These are phyloP conservation scores for Rutstroemia sp. DNA, from an alignment of 2,329 filamentous ascomycete genomes.

Conservation along the genomic window DNA sequence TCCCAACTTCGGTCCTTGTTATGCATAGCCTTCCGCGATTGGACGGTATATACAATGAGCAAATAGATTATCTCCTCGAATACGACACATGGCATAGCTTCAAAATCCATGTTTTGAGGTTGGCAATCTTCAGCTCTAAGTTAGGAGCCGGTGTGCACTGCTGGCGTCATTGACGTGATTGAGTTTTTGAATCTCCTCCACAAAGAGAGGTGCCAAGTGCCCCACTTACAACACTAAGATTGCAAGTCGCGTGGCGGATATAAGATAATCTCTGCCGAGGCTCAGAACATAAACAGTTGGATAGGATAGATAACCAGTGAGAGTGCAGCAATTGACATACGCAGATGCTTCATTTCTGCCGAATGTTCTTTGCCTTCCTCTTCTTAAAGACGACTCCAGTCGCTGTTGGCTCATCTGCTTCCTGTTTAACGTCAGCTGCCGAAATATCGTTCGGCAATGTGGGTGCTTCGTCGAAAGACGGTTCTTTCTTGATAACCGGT, in stretches of 20 bases:
- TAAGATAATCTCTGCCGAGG: no score
- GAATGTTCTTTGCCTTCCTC: slow-evolving; percentile 60
- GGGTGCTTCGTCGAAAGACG: slow-evolving; percentile 29
- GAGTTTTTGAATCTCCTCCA: not conserved
- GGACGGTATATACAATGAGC: no score
- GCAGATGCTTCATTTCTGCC: slow-evolving; percentile 42
- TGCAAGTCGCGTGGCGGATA: no score
- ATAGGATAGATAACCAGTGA: no score
- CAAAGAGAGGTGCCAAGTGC: not conserved
- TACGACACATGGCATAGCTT: no score
- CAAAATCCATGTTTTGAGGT: no score
- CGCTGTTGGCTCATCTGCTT: slow-evolving; percentile 22
- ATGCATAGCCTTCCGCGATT: no score
- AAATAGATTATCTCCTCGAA: no score
- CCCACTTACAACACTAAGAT: not conserved
- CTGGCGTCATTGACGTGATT: not conserved
- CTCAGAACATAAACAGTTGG: no score
- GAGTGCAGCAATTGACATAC: not conserved
- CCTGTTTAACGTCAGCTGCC: slow-evolving; percentile 19
- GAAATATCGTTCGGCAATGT: not conserved
- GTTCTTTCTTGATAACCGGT: slow-evolving; percentile 22
- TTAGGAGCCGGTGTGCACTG: not conserved
- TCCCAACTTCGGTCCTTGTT: no score
- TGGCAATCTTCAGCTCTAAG: no score
- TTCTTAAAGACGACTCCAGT: slow-evolving; percentile 69